Percentiles rank a stretch among this genome's conserved stretches.
Conservation (phyloP, 441 rosid species). For the Populus trichocarpa region DNA sequence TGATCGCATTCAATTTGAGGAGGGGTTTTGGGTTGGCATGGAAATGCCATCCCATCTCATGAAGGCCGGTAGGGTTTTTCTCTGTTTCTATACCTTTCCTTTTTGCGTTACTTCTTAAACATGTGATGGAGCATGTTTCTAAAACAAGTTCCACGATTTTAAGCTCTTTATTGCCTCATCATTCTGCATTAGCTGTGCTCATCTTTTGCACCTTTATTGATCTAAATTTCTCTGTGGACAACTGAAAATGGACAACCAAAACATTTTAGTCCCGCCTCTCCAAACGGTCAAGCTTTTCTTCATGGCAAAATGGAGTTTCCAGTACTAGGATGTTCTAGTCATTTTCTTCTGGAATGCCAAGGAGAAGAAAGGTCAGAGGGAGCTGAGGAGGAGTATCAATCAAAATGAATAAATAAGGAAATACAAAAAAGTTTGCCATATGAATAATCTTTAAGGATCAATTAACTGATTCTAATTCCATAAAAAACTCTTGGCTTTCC, state of each 20-base stretch:
- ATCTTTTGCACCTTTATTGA: not conserved
- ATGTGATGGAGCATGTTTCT: not conserved
- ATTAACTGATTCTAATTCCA: slow-evolving; percentile 5
- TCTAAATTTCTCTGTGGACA: not conserved
- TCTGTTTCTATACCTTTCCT: not conserved
- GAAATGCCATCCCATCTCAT: not conserved
- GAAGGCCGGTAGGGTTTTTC: not conserved
- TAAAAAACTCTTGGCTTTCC: slow-evolving; percentile 21
- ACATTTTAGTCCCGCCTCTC: not conserved
- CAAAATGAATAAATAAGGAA: not conserved
- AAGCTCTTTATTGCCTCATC: not conserved
- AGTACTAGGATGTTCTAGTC: not conserved
- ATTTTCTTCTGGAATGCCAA: not conserved
- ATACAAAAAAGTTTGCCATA: not conserved
- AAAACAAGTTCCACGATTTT: not conserved
- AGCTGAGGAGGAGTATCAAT: not conserved
- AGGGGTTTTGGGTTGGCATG: not conserved
- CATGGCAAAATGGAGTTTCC: not conserved
- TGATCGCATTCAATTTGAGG: not conserved
- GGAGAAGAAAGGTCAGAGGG: not conserved
- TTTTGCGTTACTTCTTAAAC: not conserved
- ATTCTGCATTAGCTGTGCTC: not conserved
- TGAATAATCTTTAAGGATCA: not conserved
- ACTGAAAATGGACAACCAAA: not conserved
- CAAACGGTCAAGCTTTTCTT: not conserved